Conservation (phyloP, 1,139 yeast species). For the Candida gigantensis region DNA sequence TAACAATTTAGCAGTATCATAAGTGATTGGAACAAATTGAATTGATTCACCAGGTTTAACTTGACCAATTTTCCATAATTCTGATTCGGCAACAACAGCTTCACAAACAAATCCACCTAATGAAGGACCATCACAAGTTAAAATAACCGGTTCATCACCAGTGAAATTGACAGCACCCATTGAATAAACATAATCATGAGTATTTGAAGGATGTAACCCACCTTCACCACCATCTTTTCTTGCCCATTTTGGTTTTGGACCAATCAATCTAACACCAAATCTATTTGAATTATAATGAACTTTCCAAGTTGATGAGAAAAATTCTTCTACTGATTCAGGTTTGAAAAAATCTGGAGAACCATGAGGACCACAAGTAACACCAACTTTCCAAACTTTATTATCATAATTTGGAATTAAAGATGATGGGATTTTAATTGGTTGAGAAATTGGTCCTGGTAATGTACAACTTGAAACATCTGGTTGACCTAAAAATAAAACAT, state of each 20-base stretch:
- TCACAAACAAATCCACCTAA: constrained; percentile 97
- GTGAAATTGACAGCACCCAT: constrained; percentile 96
- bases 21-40: constrained; percentile 75
- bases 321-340: constrained; percentile 70
- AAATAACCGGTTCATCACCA: constrained; percentile 96
- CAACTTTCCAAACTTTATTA: constrained; percentile 75
- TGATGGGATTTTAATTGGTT: constrained; percentile 58
- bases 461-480: constrained; percentile 68
- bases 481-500: constrained; percentile 82
- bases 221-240: constrained; percentile 98
- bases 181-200: constrained; percentile 95
- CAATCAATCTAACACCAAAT: constrained; percentile 91
- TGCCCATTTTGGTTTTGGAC: constrained; percentile 97
- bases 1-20: constrained; percentile 65
- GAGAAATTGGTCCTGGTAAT: constrained; percentile 68
- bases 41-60: constrained; percentile 90
- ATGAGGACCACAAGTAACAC: constrained; percentile 96
- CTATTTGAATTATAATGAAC: constrained; percentile 96
- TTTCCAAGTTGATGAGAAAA: constrained; percentile 82
- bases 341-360: constrained; percentile 95
- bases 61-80: constrained; percentile 98
- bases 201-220: constrained; percentile 96
- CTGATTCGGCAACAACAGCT: constrained; percentile 93
- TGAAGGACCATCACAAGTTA: constrained; percentile 97
- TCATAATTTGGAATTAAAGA: constrained; percentile 60